Percentiles rank a stretch among this genome's conserved stretches.
Conservation (phyloP, 805 yeast species). For the Candida succiphila region DNA sequence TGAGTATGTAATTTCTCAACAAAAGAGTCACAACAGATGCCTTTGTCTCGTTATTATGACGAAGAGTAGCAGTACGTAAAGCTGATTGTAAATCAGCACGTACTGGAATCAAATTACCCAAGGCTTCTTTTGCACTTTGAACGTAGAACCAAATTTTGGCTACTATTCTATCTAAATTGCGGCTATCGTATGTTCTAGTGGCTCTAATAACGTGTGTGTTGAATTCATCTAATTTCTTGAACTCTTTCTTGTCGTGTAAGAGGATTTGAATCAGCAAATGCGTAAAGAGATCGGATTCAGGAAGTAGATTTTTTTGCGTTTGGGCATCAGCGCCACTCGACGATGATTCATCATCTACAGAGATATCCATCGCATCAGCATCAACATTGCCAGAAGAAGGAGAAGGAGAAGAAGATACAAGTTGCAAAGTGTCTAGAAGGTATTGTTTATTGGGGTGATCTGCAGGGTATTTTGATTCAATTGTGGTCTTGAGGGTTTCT, state of each 20-base stretch:
- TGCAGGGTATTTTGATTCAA: constrained; percentile 46
- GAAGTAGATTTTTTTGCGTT: constrained; percentile 34
- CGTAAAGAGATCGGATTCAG: constrained; percentile 73
- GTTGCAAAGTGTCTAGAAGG: constrained; percentile 25
- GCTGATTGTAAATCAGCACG: constrained; percentile 65
- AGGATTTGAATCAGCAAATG: constrained; percentile 73
- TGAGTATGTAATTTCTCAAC: constrained; percentile 66
- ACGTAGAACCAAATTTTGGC: constrained; percentile 94
- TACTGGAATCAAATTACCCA: constrained; percentile 40
- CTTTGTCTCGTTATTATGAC: constrained; percentile 88
- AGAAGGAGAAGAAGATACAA: too few species aligned
- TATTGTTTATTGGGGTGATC: constrained; percentile 31
- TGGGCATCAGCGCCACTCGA: constrained; percentile 20
- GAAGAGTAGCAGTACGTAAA: constrained; percentile 78
- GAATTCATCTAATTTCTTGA: constrained; percentile 39
- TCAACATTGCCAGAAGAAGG: constrained; percentile 21
- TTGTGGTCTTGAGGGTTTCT: constrained; percentile 42
- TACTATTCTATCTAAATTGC: constrained; percentile 76
- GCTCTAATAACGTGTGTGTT: constrained; percentile 41
- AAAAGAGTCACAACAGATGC: constrained; percentile 82
- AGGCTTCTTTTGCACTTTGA: constrained; percentile 65
- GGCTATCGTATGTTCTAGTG: constrained; percentile 59
- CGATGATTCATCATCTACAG: constrained; percentile 2
- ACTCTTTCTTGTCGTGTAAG: constrained; percentile 52
- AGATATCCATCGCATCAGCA: constrained; percentile 24